These are phyloP conservation scores for Aspergillus novoparasiticus DNA, from an alignment of 2,329 filamentous ascomycete genomes.

Conservation along the genomic window DNA sequence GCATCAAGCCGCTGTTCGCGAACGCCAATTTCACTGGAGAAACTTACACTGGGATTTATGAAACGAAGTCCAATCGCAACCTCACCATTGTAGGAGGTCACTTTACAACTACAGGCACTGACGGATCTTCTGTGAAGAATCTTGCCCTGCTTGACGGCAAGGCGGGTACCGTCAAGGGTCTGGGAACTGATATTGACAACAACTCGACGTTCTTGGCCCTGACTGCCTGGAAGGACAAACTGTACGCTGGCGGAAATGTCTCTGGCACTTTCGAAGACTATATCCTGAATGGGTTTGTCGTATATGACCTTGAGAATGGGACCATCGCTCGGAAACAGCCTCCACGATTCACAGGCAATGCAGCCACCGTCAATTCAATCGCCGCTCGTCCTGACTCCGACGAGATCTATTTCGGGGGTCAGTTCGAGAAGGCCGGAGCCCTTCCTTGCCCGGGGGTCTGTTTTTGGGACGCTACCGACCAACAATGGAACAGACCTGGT, in stretches of 20 bases:
- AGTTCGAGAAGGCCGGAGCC: conserved; percentile 79
- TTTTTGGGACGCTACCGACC: conserved; percentile 68
- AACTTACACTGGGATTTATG: conserved; percentile 76
- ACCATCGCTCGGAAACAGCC: conserved; percentile 70
- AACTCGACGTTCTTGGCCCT: conserved; percentile 77
- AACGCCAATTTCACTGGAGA: conserved; percentile 37
- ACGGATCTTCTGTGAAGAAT: conserved; percentile 75
- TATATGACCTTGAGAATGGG: conserved; percentile 72
- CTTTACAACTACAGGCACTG: conserved; percentile 70
- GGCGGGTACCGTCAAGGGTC: conserved; percentile 69
- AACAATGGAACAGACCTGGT: conserved; percentile 81
- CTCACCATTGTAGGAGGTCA: conserved; percentile 86
- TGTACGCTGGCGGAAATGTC: conserved; percentile 83
- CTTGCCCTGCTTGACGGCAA: conserved; percentile 79
- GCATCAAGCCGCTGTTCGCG: conserved; percentile 49
- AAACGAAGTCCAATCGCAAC: conserved; percentile 70
- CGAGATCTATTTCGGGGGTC: conserved; percentile 83
- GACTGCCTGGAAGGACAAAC: conserved; percentile 64
- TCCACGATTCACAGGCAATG: conserved; percentile 69
- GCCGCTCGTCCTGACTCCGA: conserved; percentile 68
- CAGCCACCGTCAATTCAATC: conserved; percentile 76
- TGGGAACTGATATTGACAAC: conserved; percentile 63
- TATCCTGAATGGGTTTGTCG: conserved; percentile 71
- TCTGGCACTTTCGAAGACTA: conserved; percentile 67
- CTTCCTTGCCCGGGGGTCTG: conserved; percentile 83